These are phyloP conservation scores for Gynostemma pentaphyllum DNA, from an alignment of 306 rosid species.

Conservation along the genomic window DNA sequence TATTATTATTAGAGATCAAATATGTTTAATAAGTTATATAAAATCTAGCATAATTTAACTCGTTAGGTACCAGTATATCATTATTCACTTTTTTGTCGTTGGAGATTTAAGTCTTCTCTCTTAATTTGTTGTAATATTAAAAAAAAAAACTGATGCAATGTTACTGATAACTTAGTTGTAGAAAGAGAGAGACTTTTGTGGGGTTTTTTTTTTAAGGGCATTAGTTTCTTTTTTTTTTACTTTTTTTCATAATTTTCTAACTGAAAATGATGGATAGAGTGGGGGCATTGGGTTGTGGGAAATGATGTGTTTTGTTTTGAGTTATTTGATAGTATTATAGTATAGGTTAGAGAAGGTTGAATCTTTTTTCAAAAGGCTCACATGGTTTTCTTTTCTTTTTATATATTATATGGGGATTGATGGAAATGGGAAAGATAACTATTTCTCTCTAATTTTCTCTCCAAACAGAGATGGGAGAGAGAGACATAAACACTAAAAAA, in stretches of 20 bases:
- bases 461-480: conserved; percentile 8
- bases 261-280: conserved; percentile 11
- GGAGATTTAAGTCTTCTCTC: too few relatives aligned
- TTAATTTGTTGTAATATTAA: too few relatives aligned
- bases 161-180: conserved; percentile 44
- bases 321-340: not conserved
- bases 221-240: not conserved
- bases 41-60: too few relatives aligned
- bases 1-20: too few relatives aligned
- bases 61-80: too few relatives aligned
- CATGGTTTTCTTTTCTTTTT: not conserved
- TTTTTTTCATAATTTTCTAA: not conserved
- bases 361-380: not conserved
- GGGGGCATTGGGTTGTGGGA: conserved; percentile 8
- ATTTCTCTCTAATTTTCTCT: not conserved
- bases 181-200: conserved; percentile 9
- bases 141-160: conserved; percentile 75
- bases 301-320: not conserved
- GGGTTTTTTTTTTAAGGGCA: not conserved
- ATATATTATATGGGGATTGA: conserved; percentile 13
- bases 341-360: not conserved
- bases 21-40: too few relatives aligned
- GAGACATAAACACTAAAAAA: not conserved
- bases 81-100: too few relatives aligned
- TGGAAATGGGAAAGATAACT: not conserved